Evolutionary conservation across 257 asterid genomes (phyloP).

Genomic region (Agastache rugosa): DNA sequence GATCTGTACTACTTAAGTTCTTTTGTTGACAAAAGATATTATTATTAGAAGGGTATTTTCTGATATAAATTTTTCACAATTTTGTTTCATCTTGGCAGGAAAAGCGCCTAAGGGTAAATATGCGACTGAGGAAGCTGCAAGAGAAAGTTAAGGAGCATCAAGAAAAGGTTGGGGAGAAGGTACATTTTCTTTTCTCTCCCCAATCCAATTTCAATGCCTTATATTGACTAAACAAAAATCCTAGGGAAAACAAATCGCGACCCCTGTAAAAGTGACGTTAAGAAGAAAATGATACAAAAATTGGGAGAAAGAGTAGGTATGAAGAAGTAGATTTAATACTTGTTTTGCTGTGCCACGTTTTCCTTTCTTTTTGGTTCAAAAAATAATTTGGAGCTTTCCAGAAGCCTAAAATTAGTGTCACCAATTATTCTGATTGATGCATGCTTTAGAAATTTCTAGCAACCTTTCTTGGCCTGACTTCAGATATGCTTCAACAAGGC

Average conservation of each 20-base stretch:
- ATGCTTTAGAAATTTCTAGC: neutral
- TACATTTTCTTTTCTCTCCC: constrained; percentile 29
- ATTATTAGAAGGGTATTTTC: neutral
- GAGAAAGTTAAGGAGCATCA: constrained; percentile 82
- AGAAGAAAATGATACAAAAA: neutral
- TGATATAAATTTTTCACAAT: constrained; percentile 23
- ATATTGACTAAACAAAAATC: neutral
- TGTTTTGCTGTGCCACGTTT: neutral
- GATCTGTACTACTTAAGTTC: neutral
- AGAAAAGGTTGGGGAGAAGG: constrained; percentile 86
- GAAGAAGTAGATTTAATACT: neutral
- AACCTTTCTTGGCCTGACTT: neutral
- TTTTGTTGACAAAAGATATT: neutral
- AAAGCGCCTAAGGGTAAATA: constrained; percentile 70
- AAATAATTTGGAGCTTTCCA: neutral
- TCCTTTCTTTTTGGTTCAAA: neutral
- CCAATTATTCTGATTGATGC: neutral
- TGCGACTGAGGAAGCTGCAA: constrained; percentile 72
- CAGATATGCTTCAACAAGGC: neutral
- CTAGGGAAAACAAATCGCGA: neutral
- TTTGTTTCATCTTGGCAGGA: constrained; percentile 51
- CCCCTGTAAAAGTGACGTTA: neutral
- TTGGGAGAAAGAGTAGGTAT: neutral
- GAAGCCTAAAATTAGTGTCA: neutral
- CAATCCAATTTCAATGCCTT: neutral